phyloP scores from a whole-genome alignment of 1,139 yeast species.

The Suhomyces yuchorum region DNA sequence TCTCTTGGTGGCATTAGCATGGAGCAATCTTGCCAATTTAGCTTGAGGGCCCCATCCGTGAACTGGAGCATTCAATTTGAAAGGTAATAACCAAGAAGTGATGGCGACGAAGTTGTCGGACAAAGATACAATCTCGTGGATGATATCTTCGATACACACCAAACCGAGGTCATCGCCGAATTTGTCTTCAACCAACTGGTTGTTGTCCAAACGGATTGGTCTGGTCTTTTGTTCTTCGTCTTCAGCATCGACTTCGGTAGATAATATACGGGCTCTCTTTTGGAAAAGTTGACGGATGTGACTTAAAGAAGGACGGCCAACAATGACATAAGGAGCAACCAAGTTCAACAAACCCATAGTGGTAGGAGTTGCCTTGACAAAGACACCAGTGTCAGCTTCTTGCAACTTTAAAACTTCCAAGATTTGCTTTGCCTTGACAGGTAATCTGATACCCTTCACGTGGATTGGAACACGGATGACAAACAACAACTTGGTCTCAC shows the following conservation, averaged over 20 bases:
- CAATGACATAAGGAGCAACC: constrained; percentile 69
- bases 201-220: constrained; percentile 54
- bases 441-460: constrained; percentile 61
- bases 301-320: constrained; percentile 70
- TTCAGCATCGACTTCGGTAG: constrained; percentile 36
- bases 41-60: constrained; percentile 71
- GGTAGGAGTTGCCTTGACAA: constrained; percentile 59
- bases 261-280: constrained; percentile 66
- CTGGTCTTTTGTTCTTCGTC: constrained; percentile 35
- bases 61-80: constrained; percentile 66
- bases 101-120: constrained; percentile 65
- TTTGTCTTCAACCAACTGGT: constrained; percentile 70
- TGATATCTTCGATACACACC: constrained; percentile 77
- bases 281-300: constrained; percentile 73
- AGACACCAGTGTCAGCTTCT: constrained; percentile 67
- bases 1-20: constrained; percentile 46
- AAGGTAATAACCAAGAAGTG: constrained; percentile 66
- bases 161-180: constrained; percentile 66
- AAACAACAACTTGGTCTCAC: constrained; percentile 56
- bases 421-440: constrained; percentile 63
- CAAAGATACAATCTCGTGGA: constrained; percentile 64
- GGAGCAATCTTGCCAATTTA: constrained; percentile 52
- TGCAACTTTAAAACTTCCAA: constrained; percentile 59
- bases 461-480: constrained; percentile 65
- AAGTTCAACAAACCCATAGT: constrained; percentile 63